Evolutionary conservation across 345 rosid species (phyloP), one percentile per base, ranked within the genome.

Genomic region (Syzygium aromaticum): DNA sequence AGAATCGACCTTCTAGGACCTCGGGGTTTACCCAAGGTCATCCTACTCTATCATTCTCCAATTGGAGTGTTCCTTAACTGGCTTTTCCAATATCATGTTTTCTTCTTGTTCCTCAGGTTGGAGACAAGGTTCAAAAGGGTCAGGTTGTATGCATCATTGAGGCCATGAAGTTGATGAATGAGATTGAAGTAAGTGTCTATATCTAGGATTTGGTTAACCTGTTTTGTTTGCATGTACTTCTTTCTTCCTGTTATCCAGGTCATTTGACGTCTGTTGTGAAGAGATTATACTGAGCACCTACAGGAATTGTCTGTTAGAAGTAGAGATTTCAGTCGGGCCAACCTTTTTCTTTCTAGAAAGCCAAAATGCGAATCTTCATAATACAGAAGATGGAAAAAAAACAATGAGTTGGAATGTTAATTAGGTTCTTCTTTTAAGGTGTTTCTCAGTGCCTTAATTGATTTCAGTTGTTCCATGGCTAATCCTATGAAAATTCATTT

Each of bases 101-200:
- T 17, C n/a, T n/a, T 43, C 59, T 8, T 56, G 33, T 14, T 80
- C 49, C 40, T 17, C 86, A 87, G 88, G 77, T 83, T 8, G 88
- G 88, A 87, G 88, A 87, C 59, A 87, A 87, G 85, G 88, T 87
- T 51, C 86, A 87, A 61, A 87, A 87, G 33, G 88, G 86, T 30
- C 80, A 87, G 33, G 88, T 57, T 63, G 59, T 87, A 28, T 87
- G 88, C 88, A 87, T 87, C 57, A 82, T 87, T 23, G 86, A 87
- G 56, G 86, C 86, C 77, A 87, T 87, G 86, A 82, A 87, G 51
- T 83, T 87, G 86, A 87, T 87, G 88, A 82, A 87, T 84, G 86
- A 83, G 49, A 87, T 83, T 52, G 86, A 57, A 46, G 88, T 49
- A 78, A 80, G 88, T 59, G 33, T 82, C 54, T 5, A 21, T 33